Evolutionary conservation across 1,284 basidiomycete species (phyloP).

Genomic region (Neonothopanus nambi): DNA sequence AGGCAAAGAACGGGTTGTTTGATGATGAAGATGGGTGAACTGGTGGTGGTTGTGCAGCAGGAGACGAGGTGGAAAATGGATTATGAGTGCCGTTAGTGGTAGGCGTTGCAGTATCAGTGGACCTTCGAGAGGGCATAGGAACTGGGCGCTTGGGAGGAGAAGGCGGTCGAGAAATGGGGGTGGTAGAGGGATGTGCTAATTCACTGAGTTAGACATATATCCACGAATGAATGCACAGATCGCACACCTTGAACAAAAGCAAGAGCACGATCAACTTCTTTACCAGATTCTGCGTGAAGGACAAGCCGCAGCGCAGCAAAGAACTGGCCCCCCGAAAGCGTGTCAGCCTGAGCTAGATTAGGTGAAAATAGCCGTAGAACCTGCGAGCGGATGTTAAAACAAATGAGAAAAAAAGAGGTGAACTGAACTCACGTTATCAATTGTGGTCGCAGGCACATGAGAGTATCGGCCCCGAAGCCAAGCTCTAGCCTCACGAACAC

Average conservation of each 20-base stretch:
- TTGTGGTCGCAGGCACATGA: constrained; percentile 46
- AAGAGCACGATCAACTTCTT: constrained; percentile 56
- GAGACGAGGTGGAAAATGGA: constrained; percentile 1
- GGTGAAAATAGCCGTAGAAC: constrained; percentile 66
- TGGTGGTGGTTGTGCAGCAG: constrained; percentile 10
- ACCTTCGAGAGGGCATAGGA: constrained; percentile 7
- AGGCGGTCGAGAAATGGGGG: constrained; percentile 7
- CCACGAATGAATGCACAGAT: background rate
- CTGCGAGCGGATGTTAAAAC: constrained; percentile 32
- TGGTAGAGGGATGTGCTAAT: constrained; percentile 15
- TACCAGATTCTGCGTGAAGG: constrained; percentile 60
- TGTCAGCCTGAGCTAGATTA: constrained; percentile 47
- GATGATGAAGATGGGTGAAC: constrained; percentile 8
- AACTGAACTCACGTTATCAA: constrained; percentile 54
- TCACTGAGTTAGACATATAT: background rate
- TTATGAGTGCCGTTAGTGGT: constrained; percentile 1
- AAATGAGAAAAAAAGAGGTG: background rate
- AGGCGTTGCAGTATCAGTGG: constrained; percentile 6
- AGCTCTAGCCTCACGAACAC: constrained; percentile 66
- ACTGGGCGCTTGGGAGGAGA: constrained; percentile 11
- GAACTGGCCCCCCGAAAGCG: constrained; percentile 67
- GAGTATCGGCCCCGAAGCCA: constrained; percentile 74
- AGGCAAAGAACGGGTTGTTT: constrained; percentile 14
- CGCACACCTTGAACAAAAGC: constrained; percentile 69
- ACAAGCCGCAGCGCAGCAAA: constrained; percentile 71